Percentiles rank a stretch among this genome's conserved stretches.
phyloP scores from a whole-genome alignment of 495 filamentous ascomycete species.

The Trichocladium uniseriatum region DNA sequence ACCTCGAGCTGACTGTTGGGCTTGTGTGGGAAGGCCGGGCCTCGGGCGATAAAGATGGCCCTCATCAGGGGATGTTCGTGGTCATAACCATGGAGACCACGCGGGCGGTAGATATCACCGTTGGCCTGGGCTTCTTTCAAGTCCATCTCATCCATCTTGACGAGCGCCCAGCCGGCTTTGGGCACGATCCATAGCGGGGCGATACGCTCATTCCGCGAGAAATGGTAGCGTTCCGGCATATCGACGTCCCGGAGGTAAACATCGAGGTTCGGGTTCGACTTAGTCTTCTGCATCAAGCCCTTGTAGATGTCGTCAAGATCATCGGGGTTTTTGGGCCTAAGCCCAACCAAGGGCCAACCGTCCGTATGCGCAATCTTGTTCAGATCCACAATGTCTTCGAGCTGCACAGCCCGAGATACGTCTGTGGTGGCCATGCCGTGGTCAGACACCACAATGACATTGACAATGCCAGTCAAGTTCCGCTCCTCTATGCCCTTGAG shows the following conservation, averaged over 20 bases:
- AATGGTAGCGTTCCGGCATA: constrained; percentile 88
- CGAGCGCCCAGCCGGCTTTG: constrained; percentile 81
- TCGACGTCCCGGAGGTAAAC: constrained; percentile 69
- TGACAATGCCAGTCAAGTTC: constrained; percentile 82
- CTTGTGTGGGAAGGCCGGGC: constrained; percentile 77
- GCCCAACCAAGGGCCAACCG: constrained; percentile 87
- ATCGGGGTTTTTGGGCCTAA: constrained; percentile 60
- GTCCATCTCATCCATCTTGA: constrained; percentile 69
- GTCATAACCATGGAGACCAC: constrained; percentile 83
- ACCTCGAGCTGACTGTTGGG: constrained; percentile 67
- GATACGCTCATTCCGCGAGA: constrained; percentile 73
- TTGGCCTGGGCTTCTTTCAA: constrained; percentile 50
- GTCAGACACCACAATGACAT: constrained; percentile 95
- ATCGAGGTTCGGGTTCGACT: constrained; percentile 59
- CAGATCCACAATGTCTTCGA: constrained; percentile 82
- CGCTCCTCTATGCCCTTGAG: constrained; percentile 68
- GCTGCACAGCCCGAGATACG: constrained; percentile 69
- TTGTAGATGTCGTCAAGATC: constrained; percentile 49
- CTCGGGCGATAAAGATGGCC: constrained; percentile 81
- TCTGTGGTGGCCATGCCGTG: constrained; percentile 97
- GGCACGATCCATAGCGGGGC: constrained; percentile 89
- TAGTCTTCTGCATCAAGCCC: constrained; percentile 39
- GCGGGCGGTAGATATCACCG: constrained; percentile 59
- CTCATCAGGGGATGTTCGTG: constrained; percentile 85
- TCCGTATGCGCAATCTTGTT: constrained; percentile 71